Evolutionary conservation across 2,329 filamentous ascomycete genomes (phyloP), one percentile per base, ranked within the genome.

Genomic region (Calonectria henricotiae): DNA sequence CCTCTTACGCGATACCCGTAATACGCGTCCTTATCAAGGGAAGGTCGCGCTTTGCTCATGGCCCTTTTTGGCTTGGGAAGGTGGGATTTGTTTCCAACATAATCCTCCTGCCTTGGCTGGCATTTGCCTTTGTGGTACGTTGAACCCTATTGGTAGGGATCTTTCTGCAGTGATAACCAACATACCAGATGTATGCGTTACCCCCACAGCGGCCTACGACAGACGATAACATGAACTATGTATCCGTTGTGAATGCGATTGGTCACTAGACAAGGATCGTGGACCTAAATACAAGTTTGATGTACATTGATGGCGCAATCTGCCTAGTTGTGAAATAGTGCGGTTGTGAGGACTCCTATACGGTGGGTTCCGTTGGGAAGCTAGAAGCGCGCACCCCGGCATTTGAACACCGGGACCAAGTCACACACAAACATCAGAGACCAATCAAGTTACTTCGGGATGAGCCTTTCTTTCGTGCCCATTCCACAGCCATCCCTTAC

Each of bases 91-190:
- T 64, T 37, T 62, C 46, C 12, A 70, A 70, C 17, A 37, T 64
- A 9, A 49, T 70, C n/a, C 47, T 54, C 6, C 47, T 68, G 8
- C 54, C 54, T 30, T 70, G 64, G 68, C 39, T 67, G 0, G 30
- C 17, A 9, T 70, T 70, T 25, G 65, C 58, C 7, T 25, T 68
- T 62, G 65, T 70, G n/a, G 65, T 70, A 60, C 35, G 37, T 43
- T 55, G 32, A 39, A 12, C 30, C 2, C 2, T 43, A 4, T 32
- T 13, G 13, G n/a, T 17, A 30, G n/a, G n/a, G 32, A 27, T 4
- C 5, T 11, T 64, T 11, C 15, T 54, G 32, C n/a, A 15, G 43
- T 25, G 17, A 58, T 68, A 27, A 63, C 6, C 13, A 51, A 4
- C 9, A 43, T 25, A 5, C 23, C 9, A 67, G 54, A 67, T 61